Percentiles rank a stretch among this genome's conserved stretches.
Evolutionary conservation across 1,139 yeast genomes (phyloP).

Genomic region (Yamadazyma diospyri): DNA sequence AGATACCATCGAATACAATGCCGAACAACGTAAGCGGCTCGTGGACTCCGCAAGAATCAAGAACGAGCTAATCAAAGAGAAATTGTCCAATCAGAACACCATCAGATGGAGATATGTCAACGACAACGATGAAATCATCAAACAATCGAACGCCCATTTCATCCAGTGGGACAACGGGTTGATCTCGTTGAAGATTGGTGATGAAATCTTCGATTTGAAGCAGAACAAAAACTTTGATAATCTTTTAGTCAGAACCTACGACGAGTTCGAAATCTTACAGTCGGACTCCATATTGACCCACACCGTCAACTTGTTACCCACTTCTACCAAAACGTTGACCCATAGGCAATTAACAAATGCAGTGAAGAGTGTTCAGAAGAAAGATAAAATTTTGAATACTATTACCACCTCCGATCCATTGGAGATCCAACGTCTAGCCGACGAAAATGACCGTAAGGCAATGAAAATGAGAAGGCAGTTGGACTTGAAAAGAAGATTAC

Average conservation of each 20-base stretch:
- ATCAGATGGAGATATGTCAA: constrained; percentile 89
- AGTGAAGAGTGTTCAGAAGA: constrained; percentile 62
- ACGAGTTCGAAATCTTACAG: constrained; percentile 69
- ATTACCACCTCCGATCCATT: constrained; percentile 88
- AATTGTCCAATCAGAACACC: constrained; percentile 72
- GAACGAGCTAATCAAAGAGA: constrained; percentile 47
- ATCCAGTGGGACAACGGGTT: constrained; percentile 95
- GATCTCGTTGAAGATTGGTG: constrained; percentile 79
- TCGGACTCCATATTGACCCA: constrained; percentile 46
- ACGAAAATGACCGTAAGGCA: constrained; percentile 71
- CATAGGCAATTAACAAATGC: constrained; percentile 80
- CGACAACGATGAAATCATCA: constrained; percentile 61
- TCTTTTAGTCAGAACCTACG: constrained; percentile 68
- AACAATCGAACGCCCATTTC: constrained; percentile 86
- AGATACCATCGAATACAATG: constrained; percentile 49
- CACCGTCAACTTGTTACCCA: constrained; percentile 75
- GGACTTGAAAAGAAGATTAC: constrained; percentile 49
- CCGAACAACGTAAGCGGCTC: constrained; percentile 29
- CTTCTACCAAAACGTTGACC: constrained; percentile 78
- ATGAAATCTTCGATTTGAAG: constrained; percentile 79
- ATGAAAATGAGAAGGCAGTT: constrained; percentile 68
- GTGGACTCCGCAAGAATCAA: constrained; percentile 33
- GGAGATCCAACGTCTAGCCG: constrained; percentile 74
- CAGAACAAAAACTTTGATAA: constrained; percentile 68
- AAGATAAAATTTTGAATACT: constrained; percentile 56